A percentile compares a stretch with the other conserved stretches of the same genome.
Conservation (phyloP, 208 protist species). For the Trypanosoma brucei region DNA sequence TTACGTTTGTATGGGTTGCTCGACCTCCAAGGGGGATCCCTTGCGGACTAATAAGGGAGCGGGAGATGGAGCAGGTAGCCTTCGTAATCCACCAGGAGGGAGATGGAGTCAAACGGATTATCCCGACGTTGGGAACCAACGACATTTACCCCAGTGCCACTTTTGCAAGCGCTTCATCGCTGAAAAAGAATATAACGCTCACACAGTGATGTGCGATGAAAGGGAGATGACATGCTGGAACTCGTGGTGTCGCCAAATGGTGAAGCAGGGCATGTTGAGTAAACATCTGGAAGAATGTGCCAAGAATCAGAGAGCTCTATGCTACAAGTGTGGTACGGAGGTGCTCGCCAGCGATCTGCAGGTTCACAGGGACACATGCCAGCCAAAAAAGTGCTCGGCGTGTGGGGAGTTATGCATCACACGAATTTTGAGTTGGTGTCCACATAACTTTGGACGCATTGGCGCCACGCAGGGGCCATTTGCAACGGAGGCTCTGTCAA, state of each 20-base stretch:
- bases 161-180: slow-evolving; percentile 62
- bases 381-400: slow-evolving; percentile 58
- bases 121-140: background rate
- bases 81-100: too few species aligned
- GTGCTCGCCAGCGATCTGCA: slow-evolving; percentile 65
- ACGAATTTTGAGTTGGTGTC: slow-evolving; percentile 82
- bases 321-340: slow-evolving; percentile 73
- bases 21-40: background rate
- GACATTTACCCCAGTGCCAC: slow-evolving; percentile 56
- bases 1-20: slow-evolving; percentile 1
- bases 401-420: slow-evolving; percentile 81
- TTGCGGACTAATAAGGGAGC: too few species aligned
- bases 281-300: slow-evolving; percentile 80
- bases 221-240: slow-evolving; percentile 87
- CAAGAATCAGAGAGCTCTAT: slow-evolving; percentile 61
- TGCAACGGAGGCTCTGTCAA: slow-evolving; percentile 45
- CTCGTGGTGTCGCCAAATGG: slow-evolving; percentile 81
- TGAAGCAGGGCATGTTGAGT: slow-evolving; percentile 63
- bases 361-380: slow-evolving; percentile 65
- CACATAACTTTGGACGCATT: slow-evolving; percentile 41
- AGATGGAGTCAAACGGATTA: too few species aligned
- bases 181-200: slow-evolving; percentile 78
- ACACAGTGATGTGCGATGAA: slow-evolving; percentile 85
- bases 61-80: background rate
- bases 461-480: slow-evolving; percentile 48